Evolutionary conservation across 306 rosid genomes (phyloP), one percentile per base, ranked within the genome.

Genomic region (Calophaca sinica): DNA sequence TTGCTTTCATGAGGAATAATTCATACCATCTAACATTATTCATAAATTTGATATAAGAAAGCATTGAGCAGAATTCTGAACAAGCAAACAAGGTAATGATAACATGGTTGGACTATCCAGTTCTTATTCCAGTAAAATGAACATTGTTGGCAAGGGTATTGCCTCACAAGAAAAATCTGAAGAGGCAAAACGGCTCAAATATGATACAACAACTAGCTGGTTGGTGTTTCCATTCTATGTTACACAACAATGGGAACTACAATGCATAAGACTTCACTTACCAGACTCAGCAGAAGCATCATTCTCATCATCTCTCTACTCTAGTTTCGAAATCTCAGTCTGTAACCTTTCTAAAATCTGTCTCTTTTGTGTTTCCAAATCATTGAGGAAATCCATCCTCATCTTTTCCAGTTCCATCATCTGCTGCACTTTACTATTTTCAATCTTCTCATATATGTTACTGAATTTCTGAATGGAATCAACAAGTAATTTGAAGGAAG

Each of bases 371-470:
- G 83, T 73, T 82, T 91, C 98, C 78, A 93, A 74, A 0, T 93
- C 98, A 54, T 77, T 86, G 1, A 86, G 88, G 82, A 89, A 85
- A 62, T 89, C 90, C 96, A 89, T 88, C 82, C 96, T 87, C 98
- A 91, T 89, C 86, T 84, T 93, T 84, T 93, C 98, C 14, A 93
- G 83, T 75, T 91, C 97, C 52, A 77, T 35, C 89, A 93, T 85
- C 80, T 89, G 92, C 86, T 87, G 83, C 76, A 94, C 88, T 80
- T 83, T 91, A 60, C 81, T 86, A 28, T 70, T 83, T 69, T 93
- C 98, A 38, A 88, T 84, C 74, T 89, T 91, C 86, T 89, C 98
- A 60, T 93, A 89, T 75, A 89, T 89, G 77, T 87, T 86, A 9
- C 94, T 75, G 84, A 91, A 87, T 61, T 88, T 91, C 53, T 84